These are phyloP conservation scores for Coemansia aciculifera DNA, from an alignment of 192 early-diverging fungal species.

Conservation along the genomic window DNA sequence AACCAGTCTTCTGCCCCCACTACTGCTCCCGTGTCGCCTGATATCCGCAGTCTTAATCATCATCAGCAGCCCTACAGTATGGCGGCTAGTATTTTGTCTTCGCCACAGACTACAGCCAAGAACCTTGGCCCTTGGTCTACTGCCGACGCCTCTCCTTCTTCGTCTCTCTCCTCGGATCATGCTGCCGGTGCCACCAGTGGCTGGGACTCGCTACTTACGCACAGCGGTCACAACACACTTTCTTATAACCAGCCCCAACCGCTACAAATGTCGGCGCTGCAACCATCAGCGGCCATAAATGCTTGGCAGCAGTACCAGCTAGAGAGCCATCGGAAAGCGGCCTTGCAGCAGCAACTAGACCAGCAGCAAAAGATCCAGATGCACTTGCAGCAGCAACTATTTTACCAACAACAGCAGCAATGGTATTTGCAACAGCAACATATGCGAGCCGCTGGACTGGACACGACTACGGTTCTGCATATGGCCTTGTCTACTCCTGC, in stretches of 20 bases:
- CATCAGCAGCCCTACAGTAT: background rate
- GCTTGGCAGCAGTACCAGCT: conserved; percentile 52
- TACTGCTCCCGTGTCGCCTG: conserved; percentile 21
- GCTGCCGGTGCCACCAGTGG: background rate
- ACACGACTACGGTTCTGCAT: conserved; percentile 11
- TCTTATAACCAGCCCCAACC: background rate
- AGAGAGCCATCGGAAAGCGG: conserved; percentile 34
- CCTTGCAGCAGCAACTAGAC: conserved; percentile 34
- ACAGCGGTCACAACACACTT: background rate
- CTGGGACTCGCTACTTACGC: background rate
- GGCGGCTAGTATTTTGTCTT: conserved; percentile 9
- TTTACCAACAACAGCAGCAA: conserved; percentile 20
- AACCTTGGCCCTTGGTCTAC: background rate
- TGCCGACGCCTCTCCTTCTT: background rate
- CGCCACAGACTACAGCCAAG: conserved; percentile 5
- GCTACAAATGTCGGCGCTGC: background rate
- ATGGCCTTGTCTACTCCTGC: conserved; percentile 21
- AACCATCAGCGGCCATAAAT: conserved; percentile 20
- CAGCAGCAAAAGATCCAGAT: conserved; percentile 34
- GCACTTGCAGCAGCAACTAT: conserved; percentile 26
- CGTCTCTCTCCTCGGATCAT: background rate
- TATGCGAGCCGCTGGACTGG: conserved; percentile 13
- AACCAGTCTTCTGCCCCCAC: conserved; percentile 6
- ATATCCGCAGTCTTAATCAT: background rate
- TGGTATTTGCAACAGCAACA: conserved; percentile 2